Evolutionary conservation across 176 grass and related monocot species (phyloP), one percentile per base, ranked within the genome.

Genomic region (Bonia amplexicaulis): DNA sequence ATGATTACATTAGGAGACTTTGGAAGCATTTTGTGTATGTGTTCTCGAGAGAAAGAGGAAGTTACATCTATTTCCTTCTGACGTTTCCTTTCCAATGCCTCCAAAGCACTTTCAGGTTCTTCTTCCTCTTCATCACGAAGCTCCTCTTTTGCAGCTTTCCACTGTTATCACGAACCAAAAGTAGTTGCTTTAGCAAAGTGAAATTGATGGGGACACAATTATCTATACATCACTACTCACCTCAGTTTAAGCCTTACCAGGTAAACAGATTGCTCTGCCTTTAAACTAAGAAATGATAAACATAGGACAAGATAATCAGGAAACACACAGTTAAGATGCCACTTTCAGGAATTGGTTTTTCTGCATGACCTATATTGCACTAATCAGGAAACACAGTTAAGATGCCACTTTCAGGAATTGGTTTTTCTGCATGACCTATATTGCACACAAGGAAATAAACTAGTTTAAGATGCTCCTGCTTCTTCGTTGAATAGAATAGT

Each of bases 91-190:
- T 99, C 93, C 80, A 96, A 54, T 49, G 84, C 78, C 61, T 92
- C 97, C 68, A 91, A 87, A 84, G 93, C 81, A 92, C 83, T 91
- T 86, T 94, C 90, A 64, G 93, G 91, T 71, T 96, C 95, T 27
- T 97, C 95, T 65, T 92, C 94, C 66, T 93, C 82, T 53, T 97
- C 92, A 37, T 90, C 84, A 16, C 91, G 90, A 85, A 98, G 90
- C 85, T 99, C 97, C 80, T 99, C 97, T 80, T 95, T 96, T 82
- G 93, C 97, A 76, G 97, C 97, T 81, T 94, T 99, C 97, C 97
- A 99, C 97, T 99, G 70, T 84, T 84, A 69, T 77, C 64, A 31
- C 40, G 83, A 81, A 22, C 31, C 6, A 82, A 74, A 57, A 42
- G 12, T 52, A 23, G 22, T 47, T 49, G 31, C 29, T 59, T 92